Evolutionary conservation across 345 rosid genomes (phyloP).

Genomic region (Aquilaria yunnanensis): DNA sequence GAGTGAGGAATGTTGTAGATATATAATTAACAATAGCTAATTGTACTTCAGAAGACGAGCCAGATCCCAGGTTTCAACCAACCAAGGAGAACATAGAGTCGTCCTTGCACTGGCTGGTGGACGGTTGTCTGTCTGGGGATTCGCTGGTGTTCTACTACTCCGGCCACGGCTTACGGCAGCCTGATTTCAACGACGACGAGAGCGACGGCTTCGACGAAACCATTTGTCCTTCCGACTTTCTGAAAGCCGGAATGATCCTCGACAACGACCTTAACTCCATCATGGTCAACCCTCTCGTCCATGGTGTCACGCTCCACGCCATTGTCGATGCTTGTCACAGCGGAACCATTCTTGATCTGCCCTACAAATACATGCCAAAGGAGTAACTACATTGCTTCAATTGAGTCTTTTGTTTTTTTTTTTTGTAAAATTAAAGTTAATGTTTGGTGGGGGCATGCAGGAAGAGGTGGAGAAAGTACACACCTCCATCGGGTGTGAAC

Average conservation of each 20-base stretch:
- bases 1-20: too few relatives aligned
- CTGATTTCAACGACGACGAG: constrained; percentile 38
- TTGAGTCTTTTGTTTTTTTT: neutral
- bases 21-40: too few relatives aligned
- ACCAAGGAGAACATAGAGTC: constrained; percentile 41
- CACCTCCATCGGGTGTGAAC: constrained; percentile 28
- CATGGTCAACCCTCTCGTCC: constrained; percentile 38
- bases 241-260: constrained; percentile 36
- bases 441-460: constrained; percentile 14
- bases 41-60: constrained; percentile 33
- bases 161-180: constrained; percentile 49
- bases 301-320: constrained; percentile 53
- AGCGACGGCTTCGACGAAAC: constrained; percentile 54
- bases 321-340: constrained; percentile 69
- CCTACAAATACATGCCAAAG: constrained; percentile 21
- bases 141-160: constrained; percentile 57
- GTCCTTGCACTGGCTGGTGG: constrained; percentile 45
- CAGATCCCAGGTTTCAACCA: constrained; percentile 16
- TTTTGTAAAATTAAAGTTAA: neutral
- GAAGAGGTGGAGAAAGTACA: constrained; percentile 22
- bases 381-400: constrained; percentile 18
- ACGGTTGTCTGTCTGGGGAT: constrained; percentile 30
- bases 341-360: constrained; percentile 58
- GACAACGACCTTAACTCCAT: constrained; percentile 39
- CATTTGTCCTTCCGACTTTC: constrained; percentile 50